A percentile compares a stretch with the other conserved stretches of the same genome.
Evolutionary conservation across 345 rosid species (phyloP).

Genomic region (Excoecaria agallocha): DNA sequence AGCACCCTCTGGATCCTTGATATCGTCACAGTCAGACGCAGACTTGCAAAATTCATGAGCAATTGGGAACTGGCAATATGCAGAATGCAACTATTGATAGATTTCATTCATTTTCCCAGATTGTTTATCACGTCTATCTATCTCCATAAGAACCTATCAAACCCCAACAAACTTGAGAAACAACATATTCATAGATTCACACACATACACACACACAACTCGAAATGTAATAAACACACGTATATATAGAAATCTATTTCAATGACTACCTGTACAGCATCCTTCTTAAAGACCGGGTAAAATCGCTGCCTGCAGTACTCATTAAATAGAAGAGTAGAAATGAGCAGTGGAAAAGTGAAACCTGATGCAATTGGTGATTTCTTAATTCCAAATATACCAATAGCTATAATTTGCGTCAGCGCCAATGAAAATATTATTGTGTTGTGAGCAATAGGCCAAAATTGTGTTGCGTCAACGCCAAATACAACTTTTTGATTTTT

Average conservation of each 20-base stretch:
- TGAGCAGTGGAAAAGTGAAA: constrained; percentile 68
- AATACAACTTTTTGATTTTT: no score
- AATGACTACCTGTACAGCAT: constrained; percentile 58
- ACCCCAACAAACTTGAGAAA: constrained; percentile 20
- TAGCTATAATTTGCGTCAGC: constrained; percentile 74
- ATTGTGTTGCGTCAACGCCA: no score
- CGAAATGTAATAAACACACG: constrained; percentile 10
- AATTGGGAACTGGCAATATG: constrained; percentile 66
- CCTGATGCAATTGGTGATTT: constrained; percentile 63
- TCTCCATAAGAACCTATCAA: constrained; percentile 62
- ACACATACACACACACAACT: background rate
- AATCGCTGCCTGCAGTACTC: constrained; percentile 82
- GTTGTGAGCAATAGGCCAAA: constrained; percentile 86
- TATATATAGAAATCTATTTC: background rate
- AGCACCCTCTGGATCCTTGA: constrained; percentile 23
- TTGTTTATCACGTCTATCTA: constrained; percentile 75
- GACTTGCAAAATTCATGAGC: constrained; percentile 28
- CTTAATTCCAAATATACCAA: constrained; percentile 82
- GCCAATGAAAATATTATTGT: constrained; percentile 82
- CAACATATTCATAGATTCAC: background rate
- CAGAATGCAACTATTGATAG: constrained; percentile 43
- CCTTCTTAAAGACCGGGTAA: constrained; percentile 55
- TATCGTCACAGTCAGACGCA: constrained; percentile 16
- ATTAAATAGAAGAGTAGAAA: constrained; percentile 69
- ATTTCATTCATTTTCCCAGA: constrained; percentile 55